Evolutionary conservation across 2,329 filamentous ascomycete species (phyloP).

Genomic region (Incumbomyces lentus): DNA sequence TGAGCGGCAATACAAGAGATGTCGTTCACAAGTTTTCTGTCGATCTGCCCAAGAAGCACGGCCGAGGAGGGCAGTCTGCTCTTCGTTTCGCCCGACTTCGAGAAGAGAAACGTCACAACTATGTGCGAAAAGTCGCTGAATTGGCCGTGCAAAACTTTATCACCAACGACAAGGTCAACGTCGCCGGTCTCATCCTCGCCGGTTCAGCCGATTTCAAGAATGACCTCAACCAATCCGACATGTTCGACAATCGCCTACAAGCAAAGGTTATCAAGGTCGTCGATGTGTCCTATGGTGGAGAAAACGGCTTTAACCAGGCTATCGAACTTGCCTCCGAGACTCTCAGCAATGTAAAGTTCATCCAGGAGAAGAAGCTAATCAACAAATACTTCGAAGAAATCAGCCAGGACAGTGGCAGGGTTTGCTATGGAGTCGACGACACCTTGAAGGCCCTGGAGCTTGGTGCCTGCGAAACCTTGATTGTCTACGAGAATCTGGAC

Average conservation of each 20-base stretch:
- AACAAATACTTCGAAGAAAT: slow-evolving; percentile 99
- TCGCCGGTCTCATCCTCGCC: slow-evolving; percentile 86
- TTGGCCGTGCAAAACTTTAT: slow-evolving; percentile 98
- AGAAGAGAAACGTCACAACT: slow-evolving; percentile 99
- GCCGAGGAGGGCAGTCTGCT: slow-evolving; percentile 98
- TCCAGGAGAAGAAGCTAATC: slow-evolving; percentile 99
- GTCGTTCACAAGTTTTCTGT: slow-evolving; percentile 97
- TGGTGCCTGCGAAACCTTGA: slow-evolving; percentile 85
- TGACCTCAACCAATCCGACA: slow-evolving; percentile 90
- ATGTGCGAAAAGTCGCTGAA: slow-evolving; percentile 97
- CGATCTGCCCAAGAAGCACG: slow-evolving; percentile 99
- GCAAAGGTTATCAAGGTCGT: slow-evolving; percentile 99
- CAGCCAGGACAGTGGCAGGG: slow-evolving; percentile 88
- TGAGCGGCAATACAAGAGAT: slow-evolving; percentile 95
- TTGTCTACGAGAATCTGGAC: slow-evolving; percentile 96
- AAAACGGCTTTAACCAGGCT: slow-evolving; percentile 99
- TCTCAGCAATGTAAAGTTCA: slow-evolving; percentile 97
- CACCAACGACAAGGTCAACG: slow-evolving; percentile 96
- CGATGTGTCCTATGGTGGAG: slow-evolving; percentile 95
- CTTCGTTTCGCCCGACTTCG: slow-evolving; percentile 98
- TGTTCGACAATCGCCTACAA: slow-evolving; percentile 87
- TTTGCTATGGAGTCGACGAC: slow-evolving; percentile 97
- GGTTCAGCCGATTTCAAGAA: slow-evolving; percentile 99
- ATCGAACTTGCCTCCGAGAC: slow-evolving; percentile 94
- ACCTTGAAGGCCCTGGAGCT: slow-evolving; percentile 94